Evolutionary conservation across 352 stramenopile genomes (phyloP).

Genomic region (Phytophthora uliginosa): DNA sequence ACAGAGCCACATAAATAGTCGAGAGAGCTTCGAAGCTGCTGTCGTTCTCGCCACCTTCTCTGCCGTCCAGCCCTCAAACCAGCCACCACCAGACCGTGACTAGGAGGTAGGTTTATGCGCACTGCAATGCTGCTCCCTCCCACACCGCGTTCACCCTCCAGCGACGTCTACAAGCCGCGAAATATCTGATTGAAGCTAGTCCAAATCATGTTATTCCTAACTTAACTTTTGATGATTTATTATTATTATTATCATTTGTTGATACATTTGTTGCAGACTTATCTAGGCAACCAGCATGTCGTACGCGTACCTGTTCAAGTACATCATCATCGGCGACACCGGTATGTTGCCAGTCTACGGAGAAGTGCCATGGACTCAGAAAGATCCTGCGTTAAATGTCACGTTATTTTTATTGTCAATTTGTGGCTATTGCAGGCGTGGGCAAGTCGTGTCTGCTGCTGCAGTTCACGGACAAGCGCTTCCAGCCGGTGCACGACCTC

Average conservation of each 20-base stretch:
- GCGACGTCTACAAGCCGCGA: conserved; percentile 3
- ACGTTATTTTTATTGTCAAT: not conserved
- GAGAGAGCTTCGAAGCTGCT: not conserved
- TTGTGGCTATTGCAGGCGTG: conserved; percentile 89
- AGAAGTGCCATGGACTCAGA: not conserved
- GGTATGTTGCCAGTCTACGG: conserved; percentile 52
- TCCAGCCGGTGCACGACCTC: conserved; percentile 99
- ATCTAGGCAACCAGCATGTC: conserved; percentile 72
- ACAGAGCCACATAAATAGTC: conserved; percentile 30
- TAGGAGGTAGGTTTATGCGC: conserved; percentile 26
- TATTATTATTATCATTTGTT: not conserved
- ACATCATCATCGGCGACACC: conserved; percentile 99
- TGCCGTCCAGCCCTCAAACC: conserved; percentile 6
- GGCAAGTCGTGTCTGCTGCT: conserved; percentile 99
- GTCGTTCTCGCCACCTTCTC: conserved; percentile 1
- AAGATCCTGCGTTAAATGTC: not conserved
- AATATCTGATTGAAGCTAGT: conserved; percentile 8
- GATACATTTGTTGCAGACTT: not conserved
- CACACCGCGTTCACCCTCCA: not conserved
- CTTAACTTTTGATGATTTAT: not conserved
- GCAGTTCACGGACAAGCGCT: conserved; percentile 99
- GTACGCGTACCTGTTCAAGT: conserved; percentile 98
- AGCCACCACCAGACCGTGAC: conserved; percentile 9
- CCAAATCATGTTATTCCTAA: not conserved
- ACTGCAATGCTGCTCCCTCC: not conserved